Conservation (phyloP, 805 yeast species). For the Torulaspora gathmanii region DNA sequence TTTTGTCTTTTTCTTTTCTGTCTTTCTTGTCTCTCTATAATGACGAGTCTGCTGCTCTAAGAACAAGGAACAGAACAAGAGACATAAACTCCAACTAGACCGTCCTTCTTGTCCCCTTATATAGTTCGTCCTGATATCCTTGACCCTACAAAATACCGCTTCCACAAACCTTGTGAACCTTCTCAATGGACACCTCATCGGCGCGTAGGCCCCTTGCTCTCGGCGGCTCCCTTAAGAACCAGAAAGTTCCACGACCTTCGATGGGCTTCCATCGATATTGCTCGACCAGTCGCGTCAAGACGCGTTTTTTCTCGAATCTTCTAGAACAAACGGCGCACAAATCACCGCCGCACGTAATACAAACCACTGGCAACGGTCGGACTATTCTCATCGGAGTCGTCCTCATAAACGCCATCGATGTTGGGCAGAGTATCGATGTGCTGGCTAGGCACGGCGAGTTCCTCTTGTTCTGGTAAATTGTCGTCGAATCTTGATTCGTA, state of each 20-base stretch:
- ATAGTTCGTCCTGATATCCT: constrained; percentile 1
- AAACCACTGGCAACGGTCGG: constrained; percentile 22
- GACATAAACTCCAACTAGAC: neutral
- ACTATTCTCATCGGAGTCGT: constrained; percentile 11
- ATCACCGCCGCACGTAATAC: constrained; percentile 10
- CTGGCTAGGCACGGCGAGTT: neutral
- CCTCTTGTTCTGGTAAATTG: neutral
- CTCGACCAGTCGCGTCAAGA: neutral
- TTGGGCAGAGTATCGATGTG: neutral
- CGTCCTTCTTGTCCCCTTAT: constrained; percentile 5
- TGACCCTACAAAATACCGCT: constrained; percentile 2
- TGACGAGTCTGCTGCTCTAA: constrained; percentile 1
- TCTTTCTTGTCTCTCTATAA: constrained; percentile 5
- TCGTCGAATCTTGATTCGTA: neutral
- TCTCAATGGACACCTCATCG: neutral
- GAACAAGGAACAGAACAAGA: neutral
- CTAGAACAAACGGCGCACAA: constrained; percentile 4
- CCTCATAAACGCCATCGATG: constrained; percentile 12
- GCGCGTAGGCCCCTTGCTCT: constrained; percentile 1
- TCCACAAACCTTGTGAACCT: neutral
- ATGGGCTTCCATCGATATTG: constrained; percentile 1
- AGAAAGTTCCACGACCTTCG: constrained; percentile 8
- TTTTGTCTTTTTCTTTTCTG: constrained; percentile 27
- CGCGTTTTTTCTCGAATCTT: neutral
- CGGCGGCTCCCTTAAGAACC: constrained; percentile 5